A percentile compares a stretch with the other conserved stretches of the same genome.
phyloP scores from a whole-genome alignment of 192 early-diverging fungal species.

The Funneliformis geosporum region DNA sequence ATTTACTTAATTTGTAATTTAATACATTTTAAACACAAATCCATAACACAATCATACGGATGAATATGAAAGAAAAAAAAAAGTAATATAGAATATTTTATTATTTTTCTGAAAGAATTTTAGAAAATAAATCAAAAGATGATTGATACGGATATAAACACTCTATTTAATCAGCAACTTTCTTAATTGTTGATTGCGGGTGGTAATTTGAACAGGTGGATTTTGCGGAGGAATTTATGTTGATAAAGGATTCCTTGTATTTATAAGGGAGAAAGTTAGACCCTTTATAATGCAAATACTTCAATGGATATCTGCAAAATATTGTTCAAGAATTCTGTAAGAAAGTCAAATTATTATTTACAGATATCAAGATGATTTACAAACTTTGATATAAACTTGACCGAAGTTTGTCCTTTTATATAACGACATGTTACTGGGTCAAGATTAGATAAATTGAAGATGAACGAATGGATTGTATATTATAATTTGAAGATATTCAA shows the following conservation, averaged over 20 bases:
- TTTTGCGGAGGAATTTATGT: slow-evolving; percentile 23
- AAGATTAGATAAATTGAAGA: neutral
- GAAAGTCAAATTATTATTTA: slow-evolving; percentile 13
- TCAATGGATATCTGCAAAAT: slow-evolving; percentile 10
- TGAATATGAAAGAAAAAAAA: too few relatives aligned
- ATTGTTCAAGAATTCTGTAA: slow-evolving; percentile 19
- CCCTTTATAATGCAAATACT: neutral
- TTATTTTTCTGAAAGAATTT: too few relatives aligned
- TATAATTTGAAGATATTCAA: slow-evolving; percentile 19
- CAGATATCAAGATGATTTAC: neutral
- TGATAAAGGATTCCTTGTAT: slow-evolving; percentile 12
- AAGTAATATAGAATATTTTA: too few relatives aligned
- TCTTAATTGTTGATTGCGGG: slow-evolving; percentile 31
- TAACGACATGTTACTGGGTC: neutral
- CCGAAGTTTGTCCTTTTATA: neutral
- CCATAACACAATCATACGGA: too few relatives aligned
- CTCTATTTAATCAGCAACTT: neutral
- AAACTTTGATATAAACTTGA: neutral
- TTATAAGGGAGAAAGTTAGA: neutral
- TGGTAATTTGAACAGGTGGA: slow-evolving; percentile 8
- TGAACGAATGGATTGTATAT: slow-evolving; percentile 13
- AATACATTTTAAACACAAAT: too few relatives aligned
- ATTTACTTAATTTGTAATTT: too few relatives aligned
- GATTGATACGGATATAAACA: neutral
- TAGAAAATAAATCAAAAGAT: too few relatives aligned